phyloP scores from a whole-genome alignment of 2,329 filamentous ascomycete genomes.

The Ophiocordyceps camponoti-rufipedis region DNA sequence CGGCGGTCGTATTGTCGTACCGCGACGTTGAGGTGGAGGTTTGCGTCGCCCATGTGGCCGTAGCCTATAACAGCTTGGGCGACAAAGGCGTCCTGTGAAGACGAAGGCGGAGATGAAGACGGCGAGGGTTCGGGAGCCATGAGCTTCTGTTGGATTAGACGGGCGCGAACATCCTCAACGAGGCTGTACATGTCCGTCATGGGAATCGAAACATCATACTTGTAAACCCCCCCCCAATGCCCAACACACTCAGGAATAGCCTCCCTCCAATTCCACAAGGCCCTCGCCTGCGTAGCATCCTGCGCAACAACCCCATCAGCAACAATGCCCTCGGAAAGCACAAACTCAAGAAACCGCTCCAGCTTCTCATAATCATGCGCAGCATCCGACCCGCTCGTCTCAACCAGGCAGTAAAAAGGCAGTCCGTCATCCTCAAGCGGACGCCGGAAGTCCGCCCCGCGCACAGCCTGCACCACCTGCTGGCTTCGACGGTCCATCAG shows the following conservation, averaged over 20 bases:
- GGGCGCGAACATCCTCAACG: constrained; percentile 66
- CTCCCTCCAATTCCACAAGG: constrained; percentile 85
- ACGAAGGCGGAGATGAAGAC: no score
- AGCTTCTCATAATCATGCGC: constrained; percentile 92
- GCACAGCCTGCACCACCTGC: constrained; percentile 54
- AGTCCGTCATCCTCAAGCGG: constrained; percentile 64
- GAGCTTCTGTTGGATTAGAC: constrained; percentile 55
- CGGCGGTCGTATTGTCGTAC: constrained; percentile 68
- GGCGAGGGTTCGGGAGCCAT: not conserved
- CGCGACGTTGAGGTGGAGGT: constrained; percentile 83
- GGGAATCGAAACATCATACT: constrained; percentile 94
- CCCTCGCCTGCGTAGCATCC: constrained; percentile 73
- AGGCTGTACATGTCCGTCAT: constrained; percentile 72
- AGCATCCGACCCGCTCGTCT: constrained; percentile 85
- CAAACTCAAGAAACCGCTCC: constrained; percentile 73
- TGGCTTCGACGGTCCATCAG: constrained; percentile 85
- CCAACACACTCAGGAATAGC: constrained; percentile 78
- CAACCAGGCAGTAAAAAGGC: constrained; percentile 91
- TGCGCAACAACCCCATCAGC: constrained; percentile 81
- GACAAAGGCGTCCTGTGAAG: constrained; percentile 27
- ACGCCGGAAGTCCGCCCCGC: constrained; percentile 43
- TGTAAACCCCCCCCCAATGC: constrained; percentile 91
- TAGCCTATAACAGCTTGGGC: constrained; percentile 89
- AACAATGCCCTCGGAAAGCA: constrained; percentile 78
- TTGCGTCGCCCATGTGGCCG: constrained; percentile 95